Evolutionary conservation across 768 basidiomycete genomes (phyloP).

Genomic region (Leccinum incarnatum): DNA sequence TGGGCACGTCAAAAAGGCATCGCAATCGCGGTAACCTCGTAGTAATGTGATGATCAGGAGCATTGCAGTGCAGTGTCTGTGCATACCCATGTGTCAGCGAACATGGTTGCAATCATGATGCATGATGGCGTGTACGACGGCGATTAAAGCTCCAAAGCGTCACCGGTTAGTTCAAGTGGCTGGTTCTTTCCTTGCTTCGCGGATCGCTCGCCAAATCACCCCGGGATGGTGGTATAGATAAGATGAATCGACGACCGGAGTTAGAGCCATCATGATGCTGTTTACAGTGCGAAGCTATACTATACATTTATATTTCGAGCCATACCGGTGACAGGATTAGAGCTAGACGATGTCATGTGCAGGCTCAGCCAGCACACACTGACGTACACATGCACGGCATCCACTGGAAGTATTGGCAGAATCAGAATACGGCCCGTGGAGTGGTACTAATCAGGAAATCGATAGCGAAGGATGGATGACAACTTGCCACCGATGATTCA

Average conservation of each 20-base stretch:
- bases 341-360: neutral
- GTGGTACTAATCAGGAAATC: neutral
- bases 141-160: conserved; percentile 1
- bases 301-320: neutral
- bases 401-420: neutral
- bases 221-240: neutral
- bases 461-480: neutral
- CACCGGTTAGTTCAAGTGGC: neutral
- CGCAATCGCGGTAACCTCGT: conserved; percentile 10
- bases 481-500: neutral
- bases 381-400: neutral
- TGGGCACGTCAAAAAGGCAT: neutral
- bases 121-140: neutral
- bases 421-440: neutral
- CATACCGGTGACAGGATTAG: neutral
- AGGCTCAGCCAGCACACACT: neutral
- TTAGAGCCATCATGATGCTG: neutral
- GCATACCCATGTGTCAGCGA: neutral
- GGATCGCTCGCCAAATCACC: conserved; percentile 10
- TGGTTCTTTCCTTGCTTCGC: conserved; percentile 21
- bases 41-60: conserved; percentile 6
- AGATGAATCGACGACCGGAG: neutral
- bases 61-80: neutral
- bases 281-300: neutral
- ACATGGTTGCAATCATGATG: neutral